These are phyloP conservation scores for Leccinellum rugosiceps DNA, from an alignment of 768 basidiomycete genomes.

Conservation along the genomic window DNA sequence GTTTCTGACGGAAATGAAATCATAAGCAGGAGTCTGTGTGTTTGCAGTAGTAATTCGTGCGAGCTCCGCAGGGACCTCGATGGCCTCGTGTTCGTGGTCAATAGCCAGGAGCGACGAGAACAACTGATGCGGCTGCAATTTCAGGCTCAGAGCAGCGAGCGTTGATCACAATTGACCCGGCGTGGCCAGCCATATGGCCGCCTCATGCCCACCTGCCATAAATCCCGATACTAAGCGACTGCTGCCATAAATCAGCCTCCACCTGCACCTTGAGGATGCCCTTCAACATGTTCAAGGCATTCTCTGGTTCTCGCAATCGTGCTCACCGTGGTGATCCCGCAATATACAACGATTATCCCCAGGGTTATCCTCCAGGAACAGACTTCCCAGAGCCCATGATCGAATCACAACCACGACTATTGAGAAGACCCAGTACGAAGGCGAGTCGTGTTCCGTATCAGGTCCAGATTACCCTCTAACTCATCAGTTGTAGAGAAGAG, in stretches of 20 bases:
- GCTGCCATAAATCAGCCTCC: constrained; percentile 14
- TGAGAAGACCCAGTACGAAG: constrained; percentile 29
- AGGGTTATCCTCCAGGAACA: constrained; percentile 26
- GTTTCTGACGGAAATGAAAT: neutral
- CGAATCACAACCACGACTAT: constrained; percentile 22
- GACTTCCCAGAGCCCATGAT: constrained; percentile 23
- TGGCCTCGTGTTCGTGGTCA: constrained; percentile 7
- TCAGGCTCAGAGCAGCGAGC: neutral
- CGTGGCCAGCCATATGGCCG: constrained; percentile 35
- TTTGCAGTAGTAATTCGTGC: neutral
- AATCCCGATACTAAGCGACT: constrained; percentile 18
- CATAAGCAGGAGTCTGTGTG: neutral
- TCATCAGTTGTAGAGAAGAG: constrained; percentile 23
- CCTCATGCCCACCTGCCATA: constrained; percentile 31
- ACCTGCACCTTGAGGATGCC: constrained; percentile 29
- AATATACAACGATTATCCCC: constrained; percentile 26
- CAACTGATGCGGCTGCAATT: neutral
- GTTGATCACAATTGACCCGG: constrained; percentile 4
- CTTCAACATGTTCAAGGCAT: constrained; percentile 37
- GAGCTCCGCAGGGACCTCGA: neutral
- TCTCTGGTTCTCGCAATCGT: constrained; percentile 33
- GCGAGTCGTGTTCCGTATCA: constrained; percentile 11
- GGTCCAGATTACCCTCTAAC: constrained; percentile 10
- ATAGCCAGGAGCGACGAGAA: neutral
- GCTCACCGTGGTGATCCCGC: constrained; percentile 23